Evolutionary conservation across 768 basidiomycete genomes (phyloP), one percentile per base, ranked within the genome.

Genomic region (Rhodotorula graminis): DNA sequence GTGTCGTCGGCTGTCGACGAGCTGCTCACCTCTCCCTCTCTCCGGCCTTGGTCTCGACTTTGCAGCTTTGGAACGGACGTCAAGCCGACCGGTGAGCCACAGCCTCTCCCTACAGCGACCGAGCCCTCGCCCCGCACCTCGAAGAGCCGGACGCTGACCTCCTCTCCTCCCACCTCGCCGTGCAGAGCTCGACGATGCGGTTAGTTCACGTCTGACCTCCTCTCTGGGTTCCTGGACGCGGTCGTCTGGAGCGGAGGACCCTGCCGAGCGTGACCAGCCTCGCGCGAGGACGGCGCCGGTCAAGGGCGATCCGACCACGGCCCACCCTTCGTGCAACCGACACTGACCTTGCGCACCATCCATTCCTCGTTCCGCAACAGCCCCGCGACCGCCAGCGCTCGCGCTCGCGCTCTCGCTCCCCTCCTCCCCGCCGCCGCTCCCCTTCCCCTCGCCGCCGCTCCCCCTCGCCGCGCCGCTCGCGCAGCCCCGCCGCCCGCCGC

Each of bases 401-500:
- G 42, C 79, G 81, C 25, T 80, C 80, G 31, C 77, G 77, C 29
- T 80, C 79, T 29, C 80, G 80, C 40, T 42, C 37, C 25, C 58
- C 37, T 27, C 37, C 58, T 14, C 58, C 58, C 52, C 77, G 76
- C 49, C 77, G 77, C 33, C 73, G 78, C 50, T 90, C 89, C 49
- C 87, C 89, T 44, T 86, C 88, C 71, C 87, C 90, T 59, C 88
- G 89, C 46, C 70, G 69, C 23, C 73, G 73, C 49, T 74, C 73
- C 16, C 73, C 62, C 56, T 63, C 69, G 10, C 67, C 66, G 31
- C 73, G 75, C 40, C 77, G 73, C 23, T 79, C 76, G 29, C 71
- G 70, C 52, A 64, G 67, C 5, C 69, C 68, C 37, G 67, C 90
- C 61, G 5, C 37, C 5, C 88, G 89, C 69, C 50, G 44, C 8